phyloP scores from a whole-genome alignment of 176 grass and related monocot species.

The Chrysopogon serrulatus region DNA sequence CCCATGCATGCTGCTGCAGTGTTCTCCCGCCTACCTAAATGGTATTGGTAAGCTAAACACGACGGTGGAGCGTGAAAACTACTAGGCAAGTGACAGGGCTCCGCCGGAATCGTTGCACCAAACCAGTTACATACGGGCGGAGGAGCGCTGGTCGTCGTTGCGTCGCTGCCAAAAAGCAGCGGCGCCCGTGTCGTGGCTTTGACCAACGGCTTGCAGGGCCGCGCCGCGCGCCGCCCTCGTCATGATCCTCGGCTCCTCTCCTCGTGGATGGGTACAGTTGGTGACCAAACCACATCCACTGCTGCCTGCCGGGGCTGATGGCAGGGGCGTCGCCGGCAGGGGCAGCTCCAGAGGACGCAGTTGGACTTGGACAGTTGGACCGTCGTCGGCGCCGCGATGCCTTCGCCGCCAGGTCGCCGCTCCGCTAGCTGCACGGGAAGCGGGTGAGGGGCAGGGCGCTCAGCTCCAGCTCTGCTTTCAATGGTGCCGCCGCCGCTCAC shows the following conservation, averaged over 20 bases:
- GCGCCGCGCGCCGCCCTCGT: neutral
- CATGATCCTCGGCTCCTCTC: neutral
- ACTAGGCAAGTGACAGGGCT: neutral
- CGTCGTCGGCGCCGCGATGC: neutral
- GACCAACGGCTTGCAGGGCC: neutral
- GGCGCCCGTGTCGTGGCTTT: constrained; percentile 13
- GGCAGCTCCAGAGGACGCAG: neutral
- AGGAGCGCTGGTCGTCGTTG: neutral
- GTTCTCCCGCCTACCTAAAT: neutral
- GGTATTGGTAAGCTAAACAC: neutral
- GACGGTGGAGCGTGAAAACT: neutral
- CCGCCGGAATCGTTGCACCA: constrained; percentile 41
- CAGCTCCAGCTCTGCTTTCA: neutral
- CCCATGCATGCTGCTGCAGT: neutral
- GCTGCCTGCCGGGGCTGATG: neutral
- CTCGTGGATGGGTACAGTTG: constrained; percentile 20
- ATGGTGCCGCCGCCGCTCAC: neutral
- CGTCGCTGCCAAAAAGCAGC: neutral
- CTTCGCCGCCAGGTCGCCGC: neutral
- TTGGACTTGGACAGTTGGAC: too few species aligned
- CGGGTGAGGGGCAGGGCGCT: neutral
- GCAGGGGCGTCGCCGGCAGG: neutral
- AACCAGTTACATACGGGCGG: constrained; percentile 21
- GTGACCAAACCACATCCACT: constrained; percentile 33
- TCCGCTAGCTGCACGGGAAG: neutral